A percentile compares a stretch with the other conserved stretches of the same genome.
Evolutionary conservation across 1,139 yeast species (phyloP).

Genomic region (Debaryomyces sp.): DNA sequence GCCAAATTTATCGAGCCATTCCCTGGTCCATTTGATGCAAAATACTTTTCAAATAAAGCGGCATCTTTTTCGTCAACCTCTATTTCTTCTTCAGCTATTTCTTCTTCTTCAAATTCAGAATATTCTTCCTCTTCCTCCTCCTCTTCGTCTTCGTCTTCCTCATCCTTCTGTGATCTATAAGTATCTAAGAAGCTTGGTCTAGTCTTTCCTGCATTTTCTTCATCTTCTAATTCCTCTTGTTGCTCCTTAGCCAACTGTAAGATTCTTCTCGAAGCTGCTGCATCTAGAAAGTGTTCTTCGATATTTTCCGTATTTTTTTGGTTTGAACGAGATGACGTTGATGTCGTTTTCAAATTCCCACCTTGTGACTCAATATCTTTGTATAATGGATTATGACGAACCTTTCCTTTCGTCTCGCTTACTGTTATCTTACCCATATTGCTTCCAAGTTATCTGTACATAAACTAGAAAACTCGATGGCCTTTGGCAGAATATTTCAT

Average conservation of each 20-base stretch:
- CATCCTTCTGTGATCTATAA: conserved; percentile 27
- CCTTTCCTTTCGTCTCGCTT: conserved; percentile 50
- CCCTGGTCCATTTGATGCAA: conserved; percentile 38
- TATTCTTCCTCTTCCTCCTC: conserved; percentile 39
- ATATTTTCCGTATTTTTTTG: conserved; percentile 41
- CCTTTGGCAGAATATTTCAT: background rate
- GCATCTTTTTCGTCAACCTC: conserved; percentile 73
- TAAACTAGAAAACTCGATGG: background rate
- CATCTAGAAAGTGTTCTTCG: conserved; percentile 73
- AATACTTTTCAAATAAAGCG: conserved; percentile 67
- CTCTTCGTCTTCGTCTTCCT: conserved; percentile 40
- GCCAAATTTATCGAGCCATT: conserved; percentile 71
- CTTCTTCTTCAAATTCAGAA: conserved; percentile 51
- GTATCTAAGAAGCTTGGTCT: conserved; percentile 25
- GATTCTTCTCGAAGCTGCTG: conserved; percentile 81
- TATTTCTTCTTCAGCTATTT: conserved; percentile 56
- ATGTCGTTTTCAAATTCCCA: conserved; percentile 58
- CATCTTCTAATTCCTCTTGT: conserved; percentile 81
- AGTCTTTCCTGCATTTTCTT: conserved; percentile 42
- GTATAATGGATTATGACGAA: conserved; percentile 75
- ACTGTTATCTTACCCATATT: conserved; percentile 68
- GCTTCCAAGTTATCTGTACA: background rate
- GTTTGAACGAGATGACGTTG: conserved; percentile 21
- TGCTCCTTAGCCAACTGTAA: conserved; percentile 88
- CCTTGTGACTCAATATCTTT: conserved; percentile 73